Conservation (phyloP, 495 filamentous ascomycete genomes). For the Hapsidospora chrysogenum region DNA sequence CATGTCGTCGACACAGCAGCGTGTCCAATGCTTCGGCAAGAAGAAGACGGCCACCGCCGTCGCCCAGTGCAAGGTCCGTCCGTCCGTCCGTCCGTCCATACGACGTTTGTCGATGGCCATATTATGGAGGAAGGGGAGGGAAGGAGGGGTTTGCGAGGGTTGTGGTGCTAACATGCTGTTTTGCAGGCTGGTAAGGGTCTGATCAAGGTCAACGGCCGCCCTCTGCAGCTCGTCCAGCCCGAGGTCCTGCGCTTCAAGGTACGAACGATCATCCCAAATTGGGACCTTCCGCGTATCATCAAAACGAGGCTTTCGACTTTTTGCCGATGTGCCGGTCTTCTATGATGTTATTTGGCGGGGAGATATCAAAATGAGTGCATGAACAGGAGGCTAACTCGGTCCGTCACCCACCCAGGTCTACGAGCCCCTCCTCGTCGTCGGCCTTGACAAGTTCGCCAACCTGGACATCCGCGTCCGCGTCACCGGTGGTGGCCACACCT, state of each 20-base stretch:
- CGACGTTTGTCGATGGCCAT: neutral
- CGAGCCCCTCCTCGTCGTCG: constrained; percentile 93
- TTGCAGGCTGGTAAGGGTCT: constrained; percentile 76
- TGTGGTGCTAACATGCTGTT: constrained; percentile 3
- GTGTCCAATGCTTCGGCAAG: constrained; percentile 91
- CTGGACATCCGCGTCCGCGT: constrained; percentile 98
- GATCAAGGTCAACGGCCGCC: constrained; percentile 96
- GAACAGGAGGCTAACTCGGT: neutral
- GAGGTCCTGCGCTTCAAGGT: constrained; percentile 97
- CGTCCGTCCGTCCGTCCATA: neutral
- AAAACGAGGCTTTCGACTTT: neutral
- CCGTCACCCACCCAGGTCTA: constrained; percentile 46
- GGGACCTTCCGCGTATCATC: neutral
- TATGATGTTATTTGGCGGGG: no score
- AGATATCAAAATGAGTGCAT: no score
- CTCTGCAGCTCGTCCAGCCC: constrained; percentile 81
- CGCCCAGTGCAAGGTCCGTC: constrained; percentile 82
- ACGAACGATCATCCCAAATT: no score
- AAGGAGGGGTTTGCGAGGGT: neutral
- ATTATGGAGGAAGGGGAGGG: neutral
- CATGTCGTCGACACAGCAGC: constrained; percentile 62
- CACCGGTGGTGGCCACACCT: constrained; percentile 90
- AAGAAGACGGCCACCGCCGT: constrained; percentile 76
- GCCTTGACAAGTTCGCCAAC: constrained; percentile 86
- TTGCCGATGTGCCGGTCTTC: no score